Evolutionary conservation across 495 filamentous ascomycete genomes (phyloP).

Genomic region (Talaromyces wortmannii): DNA sequence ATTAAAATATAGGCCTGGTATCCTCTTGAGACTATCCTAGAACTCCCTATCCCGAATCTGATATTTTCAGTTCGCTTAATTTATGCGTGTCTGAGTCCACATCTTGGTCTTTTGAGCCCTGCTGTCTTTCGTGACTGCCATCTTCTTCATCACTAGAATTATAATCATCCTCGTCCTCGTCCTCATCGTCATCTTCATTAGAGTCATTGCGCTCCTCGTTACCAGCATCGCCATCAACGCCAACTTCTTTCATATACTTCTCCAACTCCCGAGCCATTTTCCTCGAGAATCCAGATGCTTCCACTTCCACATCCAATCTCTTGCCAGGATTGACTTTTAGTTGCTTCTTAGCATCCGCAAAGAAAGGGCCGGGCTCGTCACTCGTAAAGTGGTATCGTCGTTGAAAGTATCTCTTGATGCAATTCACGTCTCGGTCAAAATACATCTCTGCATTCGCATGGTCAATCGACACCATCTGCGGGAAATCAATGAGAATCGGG

Average conservation of each 20-base stretch:
- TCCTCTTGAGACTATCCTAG: too few species aligned
- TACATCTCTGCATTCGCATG: constrained; percentile 90
- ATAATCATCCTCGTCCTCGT: constrained; percentile 32
- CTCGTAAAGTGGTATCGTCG: constrained; percentile 80
- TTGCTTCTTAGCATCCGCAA: constrained; percentile 72
- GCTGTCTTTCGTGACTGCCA: constrained; percentile 15
- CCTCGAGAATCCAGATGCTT: constrained; percentile 90
- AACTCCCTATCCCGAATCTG: constrained; percentile 9
- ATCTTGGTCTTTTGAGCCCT: constrained; percentile 13
- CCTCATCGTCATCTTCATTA: constrained; percentile 25
- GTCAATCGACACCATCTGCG: constrained; percentile 95
- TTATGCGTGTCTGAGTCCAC: constrained; percentile 21
- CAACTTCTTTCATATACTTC: constrained; percentile 72
- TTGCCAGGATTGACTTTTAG: constrained; percentile 55
- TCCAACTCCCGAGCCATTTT: constrained; percentile 94
- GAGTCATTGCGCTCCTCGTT: constrained; percentile 18
- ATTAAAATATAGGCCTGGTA: too few species aligned
- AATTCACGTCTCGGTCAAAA: constrained; percentile 90
- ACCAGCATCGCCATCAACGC: constrained; percentile 50
- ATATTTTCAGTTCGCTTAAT: constrained; percentile 27
- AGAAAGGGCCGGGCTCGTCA: constrained; percentile 78
- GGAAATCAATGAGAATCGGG: constrained; percentile 93
- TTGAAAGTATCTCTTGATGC: constrained; percentile 89
- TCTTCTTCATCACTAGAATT: constrained; percentile 19
- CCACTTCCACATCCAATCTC: constrained; percentile 78